Evolutionary conservation across 176 grass and related monocot genomes (phyloP), one percentile per base, ranked within the genome.

Genomic region (Luzula sylvatica): DNA sequence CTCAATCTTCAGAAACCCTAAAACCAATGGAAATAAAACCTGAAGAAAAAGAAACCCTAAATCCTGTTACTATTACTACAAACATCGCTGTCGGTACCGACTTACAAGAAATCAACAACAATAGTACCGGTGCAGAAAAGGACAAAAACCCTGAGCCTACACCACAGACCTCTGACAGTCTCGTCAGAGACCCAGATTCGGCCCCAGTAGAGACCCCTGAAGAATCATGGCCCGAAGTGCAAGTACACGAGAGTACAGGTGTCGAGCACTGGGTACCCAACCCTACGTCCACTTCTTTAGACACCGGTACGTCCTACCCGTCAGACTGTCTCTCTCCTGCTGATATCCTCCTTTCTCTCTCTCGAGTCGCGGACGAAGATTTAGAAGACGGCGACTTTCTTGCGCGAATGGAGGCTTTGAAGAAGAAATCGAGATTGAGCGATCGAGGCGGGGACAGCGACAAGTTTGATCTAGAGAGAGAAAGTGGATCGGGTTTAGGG

Each of bases 141-240:
- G 65, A 71, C 18, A 71, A 60, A 46, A 72, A 56, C 43, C 92
- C 75, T 51, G 74, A 72, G 62, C 61, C 68, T 43, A 87, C 57
- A 23, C 75, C 78, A 53, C 54, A 79, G 67, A 17, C 17, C 52
- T 64, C 46, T 38, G 60, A 46, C 19, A 54, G 29, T 18, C n/a
- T n/a, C n/a, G 30, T 35, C 30, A 4, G 30, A 35, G 9, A 35
- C 30, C 32, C 52, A 13, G 21, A 46, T 12, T 38, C 55, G 7
- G 55, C 35, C 14, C 29, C 42, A 35, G 65, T 54, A 21, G 24
- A 50, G 52, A 60, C 26, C 35, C 27, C 45, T 25, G 42, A 29
- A 7, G 39, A 67, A 26, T 65, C 51, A 13, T 61, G 60, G 75
- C 45, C 51, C 53, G 74, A 66, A 68, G 53, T 70, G 58, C 58